Percentiles rank a stretch among this genome's conserved stretches.
Evolutionary conservation across 768 basidiomycete species (phyloP).

Genomic region (Mycena polygramma): DNA sequence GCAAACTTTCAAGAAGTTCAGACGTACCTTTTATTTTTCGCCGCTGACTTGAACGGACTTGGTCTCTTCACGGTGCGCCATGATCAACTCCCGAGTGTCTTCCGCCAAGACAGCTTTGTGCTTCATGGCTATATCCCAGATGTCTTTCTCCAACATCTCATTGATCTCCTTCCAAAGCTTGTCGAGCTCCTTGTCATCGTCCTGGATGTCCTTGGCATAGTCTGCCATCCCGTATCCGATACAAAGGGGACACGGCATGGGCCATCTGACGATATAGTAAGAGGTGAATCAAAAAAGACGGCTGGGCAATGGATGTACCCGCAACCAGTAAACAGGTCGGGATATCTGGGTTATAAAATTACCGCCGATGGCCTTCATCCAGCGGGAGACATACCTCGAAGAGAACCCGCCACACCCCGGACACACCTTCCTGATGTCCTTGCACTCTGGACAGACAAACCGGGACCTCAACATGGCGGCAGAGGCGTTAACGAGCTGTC

Average conservation of each 20-base stretch:
- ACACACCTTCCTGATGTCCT: constrained; percentile 18
- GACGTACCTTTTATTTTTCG: no score
- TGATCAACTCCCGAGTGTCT: no score
- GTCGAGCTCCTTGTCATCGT: constrained; percentile 13
- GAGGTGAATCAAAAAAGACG: not conserved
- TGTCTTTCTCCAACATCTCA: constrained; percentile 20
- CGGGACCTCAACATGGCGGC: constrained; percentile 11
- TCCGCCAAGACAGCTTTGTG: no score
- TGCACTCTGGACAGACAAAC: constrained; percentile 23
- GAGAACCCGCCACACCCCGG: constrained; percentile 26
- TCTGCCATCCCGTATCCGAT: no score
- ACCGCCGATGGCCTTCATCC: no score
- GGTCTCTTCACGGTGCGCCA: no score
- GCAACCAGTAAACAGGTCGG: constrained; percentile 11
- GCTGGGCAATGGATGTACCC: not conserved
- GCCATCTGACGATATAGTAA: not conserved
- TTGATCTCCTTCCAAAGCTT: constrained; percentile 19
- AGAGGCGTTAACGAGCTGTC: constrained; percentile 18
- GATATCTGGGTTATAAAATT: constrained; percentile 13
- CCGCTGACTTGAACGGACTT: no score
- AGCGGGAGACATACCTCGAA: no score
- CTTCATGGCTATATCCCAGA: no score
- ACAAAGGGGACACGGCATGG: constrained; percentile 25
- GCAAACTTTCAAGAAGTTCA: no score
- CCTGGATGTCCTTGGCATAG: constrained; percentile 23